phyloP scores from a whole-genome alignment of 306 rosid genomes.

The Nissolia schottii region DNA sequence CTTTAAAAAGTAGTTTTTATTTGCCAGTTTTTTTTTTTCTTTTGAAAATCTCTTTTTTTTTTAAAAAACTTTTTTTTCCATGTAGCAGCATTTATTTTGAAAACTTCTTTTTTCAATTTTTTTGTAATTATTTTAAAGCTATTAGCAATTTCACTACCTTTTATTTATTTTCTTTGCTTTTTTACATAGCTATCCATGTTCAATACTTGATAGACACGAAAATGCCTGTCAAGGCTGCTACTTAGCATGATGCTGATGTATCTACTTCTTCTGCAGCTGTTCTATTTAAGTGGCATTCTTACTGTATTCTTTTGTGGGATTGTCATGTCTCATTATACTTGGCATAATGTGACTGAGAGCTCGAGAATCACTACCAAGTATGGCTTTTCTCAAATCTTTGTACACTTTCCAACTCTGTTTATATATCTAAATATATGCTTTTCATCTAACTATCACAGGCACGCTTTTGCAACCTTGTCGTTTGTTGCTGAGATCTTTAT shows the following conservation, averaged over 20 bases:
- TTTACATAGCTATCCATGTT: no score
- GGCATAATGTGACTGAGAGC: conserved; percentile 96
- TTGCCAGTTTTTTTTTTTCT: no score
- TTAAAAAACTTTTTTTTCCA: no score
- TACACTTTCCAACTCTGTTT: conserved; percentile 8
- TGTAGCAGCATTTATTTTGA: no score
- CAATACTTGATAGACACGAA: no score
- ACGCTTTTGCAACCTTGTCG: conserved; percentile 91
- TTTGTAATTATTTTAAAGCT: no score
- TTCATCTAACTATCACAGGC: conserved; percentile 48
- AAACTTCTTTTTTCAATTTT: no score
- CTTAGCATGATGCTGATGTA: conserved; percentile 18
- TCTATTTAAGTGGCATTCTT: conserved; percentile 85
- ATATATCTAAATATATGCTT: conserved; percentile 11
- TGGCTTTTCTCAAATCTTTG: conserved; percentile 21
- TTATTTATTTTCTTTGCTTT: no score
- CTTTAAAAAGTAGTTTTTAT: no score
- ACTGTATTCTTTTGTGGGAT: conserved; percentile 98
- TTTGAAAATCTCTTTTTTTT: no score
- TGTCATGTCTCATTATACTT: conserved; percentile 98
- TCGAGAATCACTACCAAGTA: conserved; percentile 96
- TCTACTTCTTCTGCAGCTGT: conserved; percentile 58
- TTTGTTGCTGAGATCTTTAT: conserved; percentile 86
- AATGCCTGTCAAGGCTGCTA: no score
- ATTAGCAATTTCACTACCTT: no score